These are phyloP conservation scores for Ceratocystis papillata DNA, from an alignment of 2,329 filamentous ascomycete species.

Conservation along the genomic window DNA sequence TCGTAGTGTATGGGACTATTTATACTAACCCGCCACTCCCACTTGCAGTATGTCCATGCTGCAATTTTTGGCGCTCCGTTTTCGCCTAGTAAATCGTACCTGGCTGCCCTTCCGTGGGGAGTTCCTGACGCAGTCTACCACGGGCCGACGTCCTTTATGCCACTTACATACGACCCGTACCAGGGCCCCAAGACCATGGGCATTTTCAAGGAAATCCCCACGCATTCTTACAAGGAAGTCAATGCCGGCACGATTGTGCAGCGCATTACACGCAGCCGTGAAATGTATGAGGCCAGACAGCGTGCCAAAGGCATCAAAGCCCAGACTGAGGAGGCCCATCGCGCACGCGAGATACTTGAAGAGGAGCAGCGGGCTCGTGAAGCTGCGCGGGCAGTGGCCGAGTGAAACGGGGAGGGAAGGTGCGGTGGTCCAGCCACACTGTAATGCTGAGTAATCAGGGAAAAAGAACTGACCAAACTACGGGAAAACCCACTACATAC, in stretches of 20 bases:
- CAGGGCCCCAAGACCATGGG: constrained; percentile 66
- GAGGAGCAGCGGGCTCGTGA: constrained; percentile 45
- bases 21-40: constrained; percentile 2
- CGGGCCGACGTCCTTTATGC: constrained; percentile 88
- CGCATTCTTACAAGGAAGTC: constrained; percentile 72
- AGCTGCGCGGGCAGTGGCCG: constrained; percentile 30
- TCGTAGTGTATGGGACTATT: not conserved
- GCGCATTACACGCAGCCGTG: constrained; percentile 75
- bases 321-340: constrained; percentile 57
- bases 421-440: not conserved
- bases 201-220: constrained; percentile 68
- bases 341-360: constrained; percentile 51
- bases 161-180: constrained; percentile 69
- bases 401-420: not conserved
- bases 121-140: constrained; percentile 79
- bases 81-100: constrained; percentile 66
- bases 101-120: constrained; percentile 62
- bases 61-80: constrained; percentile 87
- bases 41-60: constrained; percentile 64
- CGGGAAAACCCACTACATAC: no score
- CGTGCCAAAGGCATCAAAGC: constrained; percentile 81
- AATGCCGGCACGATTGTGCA: constrained; percentile 89
- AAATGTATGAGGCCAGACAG: constrained; percentile 85
- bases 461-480: not conserved
- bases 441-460: not conserved